Conservation (phyloP, 2,329 filamentous ascomycete species). For the Sporothrix variecibatus region DNA sequence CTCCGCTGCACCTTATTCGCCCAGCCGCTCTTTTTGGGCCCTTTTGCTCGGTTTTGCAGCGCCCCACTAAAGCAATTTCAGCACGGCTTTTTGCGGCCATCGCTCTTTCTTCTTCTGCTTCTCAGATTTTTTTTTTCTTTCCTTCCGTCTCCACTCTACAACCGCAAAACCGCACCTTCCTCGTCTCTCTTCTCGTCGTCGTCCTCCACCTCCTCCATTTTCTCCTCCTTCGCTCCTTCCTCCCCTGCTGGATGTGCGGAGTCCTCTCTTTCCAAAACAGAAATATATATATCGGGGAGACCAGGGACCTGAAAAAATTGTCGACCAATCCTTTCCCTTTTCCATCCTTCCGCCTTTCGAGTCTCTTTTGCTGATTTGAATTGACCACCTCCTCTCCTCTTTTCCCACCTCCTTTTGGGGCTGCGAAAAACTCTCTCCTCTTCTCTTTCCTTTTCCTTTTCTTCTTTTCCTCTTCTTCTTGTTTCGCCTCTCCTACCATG, state of each 20-base stretch:
- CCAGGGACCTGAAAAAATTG: conserved; percentile 9
- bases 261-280: neutral
- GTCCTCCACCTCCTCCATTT: neutral
- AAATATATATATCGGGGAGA: conserved; percentile 8
- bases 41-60: neutral
- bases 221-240: neutral
- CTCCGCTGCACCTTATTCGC: neutral
- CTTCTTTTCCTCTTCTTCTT: neutral
- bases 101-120: conserved; percentile 1
- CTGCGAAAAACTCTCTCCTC: neutral
- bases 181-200: neutral
- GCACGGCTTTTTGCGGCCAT: conserved; percentile 33
- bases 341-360: neutral
- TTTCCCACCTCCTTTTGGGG: neutral
- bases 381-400: neutral
- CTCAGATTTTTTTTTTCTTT: conserved; percentile 21
- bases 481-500: conserved; percentile 27
- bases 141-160: conserved; percentile 20
- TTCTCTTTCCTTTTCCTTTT: neutral
- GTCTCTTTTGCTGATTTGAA: neutral
- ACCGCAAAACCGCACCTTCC: conserved; percentile 19
- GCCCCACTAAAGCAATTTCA: conserved; percentile 20
- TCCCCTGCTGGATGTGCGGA: conserved; percentile 12
- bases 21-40: neutral
- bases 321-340: neutral